Conservation (phyloP, 371 early-diverging fungal species). For the Mortierella sp. region DNA sequence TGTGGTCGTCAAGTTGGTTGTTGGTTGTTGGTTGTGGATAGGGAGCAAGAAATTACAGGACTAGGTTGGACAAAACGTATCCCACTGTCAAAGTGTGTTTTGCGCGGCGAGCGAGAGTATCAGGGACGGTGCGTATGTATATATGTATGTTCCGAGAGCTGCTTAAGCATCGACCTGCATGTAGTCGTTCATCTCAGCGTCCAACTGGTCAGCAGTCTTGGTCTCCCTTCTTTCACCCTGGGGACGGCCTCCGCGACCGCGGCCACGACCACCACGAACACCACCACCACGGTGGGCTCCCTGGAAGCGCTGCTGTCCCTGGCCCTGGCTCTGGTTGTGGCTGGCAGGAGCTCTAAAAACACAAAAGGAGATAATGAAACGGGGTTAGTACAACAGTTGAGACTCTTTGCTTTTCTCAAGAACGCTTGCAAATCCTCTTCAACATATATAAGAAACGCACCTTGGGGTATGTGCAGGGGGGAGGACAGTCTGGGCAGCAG, state of each 20-base stretch:
- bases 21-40: neutral
- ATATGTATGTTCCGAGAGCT: neutral
- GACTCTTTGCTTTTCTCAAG: neutral
- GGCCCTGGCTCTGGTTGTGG: slow-evolving; percentile 20
- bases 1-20: neutral
- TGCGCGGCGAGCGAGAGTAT: neutral
- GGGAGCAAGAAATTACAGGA: neutral
- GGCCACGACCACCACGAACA: slow-evolving; percentile 47
- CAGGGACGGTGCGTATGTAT: neutral
- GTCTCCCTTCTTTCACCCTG: slow-evolving; percentile 54
- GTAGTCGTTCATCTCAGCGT: slow-evolving; percentile 83
- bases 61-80: neutral
- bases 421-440: neutral
- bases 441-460: slow-evolving; percentile 25
- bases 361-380: neutral
- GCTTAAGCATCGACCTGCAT: slow-evolving; percentile 66
- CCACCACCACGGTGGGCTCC: slow-evolving; percentile 47
- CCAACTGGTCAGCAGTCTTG: slow-evolving; percentile 74
- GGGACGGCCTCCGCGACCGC: slow-evolving; percentile 54
- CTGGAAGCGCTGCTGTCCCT: slow-evolving; percentile 25
- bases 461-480: slow-evolving; percentile 23
- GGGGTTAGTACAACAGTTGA: neutral
- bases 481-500: slow-evolving; percentile 58
- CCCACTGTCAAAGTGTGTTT: neutral
- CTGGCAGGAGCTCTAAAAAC: slow-evolving; percentile 22